Base-by-base conservation (phyloP, 345 rosid genomes). In the Hypericum perforatum region DNA sequence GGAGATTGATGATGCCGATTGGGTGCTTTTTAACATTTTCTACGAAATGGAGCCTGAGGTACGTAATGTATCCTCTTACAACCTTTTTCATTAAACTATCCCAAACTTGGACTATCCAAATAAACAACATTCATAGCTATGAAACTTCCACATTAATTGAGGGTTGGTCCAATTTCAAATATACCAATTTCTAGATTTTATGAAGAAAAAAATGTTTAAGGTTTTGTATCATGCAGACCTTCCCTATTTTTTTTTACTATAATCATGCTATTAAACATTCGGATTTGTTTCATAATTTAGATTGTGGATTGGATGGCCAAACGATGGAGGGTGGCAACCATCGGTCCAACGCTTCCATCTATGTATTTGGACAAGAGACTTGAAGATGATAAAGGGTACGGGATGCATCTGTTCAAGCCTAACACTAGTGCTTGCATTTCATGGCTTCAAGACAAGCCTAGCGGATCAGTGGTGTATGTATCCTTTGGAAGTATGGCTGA, bases 401-500 rank as follows among this genome's bases (percentile, higher is more conserved):
- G 32, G 32, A 22, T 22, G 32, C 48, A 49, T 32, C 47, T 58
- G 46, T 63, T 58, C 53, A 58, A 57, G 39, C 60, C 63, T 8
- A 52, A 45, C 13, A 45, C 57, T 6, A 39, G 37, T 6, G 63
- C 53, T 6, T 63, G 59, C 64, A 40, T 43, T 9, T 9, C 15
- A 10, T 74, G 78, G 78, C 69, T 74, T 42, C 3, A 50, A 1
- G 16, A 37, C 47, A 59, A 57, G 22, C 69, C 56, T 2, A 54
- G 37, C 6, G 42, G 64, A 29, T 65, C 78, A 3, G 70, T 74
- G 7, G 61, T 66, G 9, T 69, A 69, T 29, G 74, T 69, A 9
- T 69, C 78, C 11, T 74, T 69, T 16, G 74, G 78, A 22, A 74
- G 74, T 41, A 8, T 63, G 56, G 60, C 55, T 7, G 43, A 55